Percentiles rank a stretch among this genome's conserved stretches.
phyloP scores from a whole-genome alignment of 2,329 filamentous ascomycete genomes.

The Phialophora expanda region DNA sequence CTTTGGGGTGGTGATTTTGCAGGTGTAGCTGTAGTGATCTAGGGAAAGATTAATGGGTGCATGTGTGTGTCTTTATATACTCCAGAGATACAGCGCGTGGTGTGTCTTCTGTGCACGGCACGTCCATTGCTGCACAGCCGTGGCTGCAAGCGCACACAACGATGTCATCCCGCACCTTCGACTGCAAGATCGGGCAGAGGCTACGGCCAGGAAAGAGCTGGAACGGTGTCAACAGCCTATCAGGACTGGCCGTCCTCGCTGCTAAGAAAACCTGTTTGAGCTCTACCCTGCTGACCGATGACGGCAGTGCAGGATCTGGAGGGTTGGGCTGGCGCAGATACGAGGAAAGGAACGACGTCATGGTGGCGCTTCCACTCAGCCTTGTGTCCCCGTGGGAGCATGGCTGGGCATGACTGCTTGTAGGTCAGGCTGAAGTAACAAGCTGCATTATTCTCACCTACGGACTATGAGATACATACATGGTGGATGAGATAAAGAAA shows the following conservation, averaged over 20 bases:
- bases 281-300: constrained; percentile 23
- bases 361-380: constrained; percentile 10
- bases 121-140: background rate
- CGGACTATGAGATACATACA: background rate
- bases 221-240: constrained; percentile 1
- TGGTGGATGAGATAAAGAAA: background rate
- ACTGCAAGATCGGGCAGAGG: constrained; percentile 1
- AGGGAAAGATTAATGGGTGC: constrained; percentile 9
- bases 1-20: background rate
- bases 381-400: too few species aligned
- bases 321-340: background rate
- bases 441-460: background rate
- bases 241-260: background rate
- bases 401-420: background rate
- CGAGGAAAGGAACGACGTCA: constrained; percentile 5
- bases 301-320: constrained; percentile 1
- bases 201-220: background rate
- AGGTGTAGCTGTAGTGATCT: background rate
- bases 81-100: background rate
- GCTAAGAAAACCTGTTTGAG: constrained; percentile 23
- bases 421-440: constrained; percentile 5
- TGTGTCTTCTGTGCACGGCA: background rate
- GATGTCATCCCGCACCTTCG: constrained; percentile 9
- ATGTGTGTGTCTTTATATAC: background rate
- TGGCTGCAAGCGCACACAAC: background rate